phyloP scores from a whole-genome alignment of 208 protist genomes.

The Trypanosoma caninum region DNA sequence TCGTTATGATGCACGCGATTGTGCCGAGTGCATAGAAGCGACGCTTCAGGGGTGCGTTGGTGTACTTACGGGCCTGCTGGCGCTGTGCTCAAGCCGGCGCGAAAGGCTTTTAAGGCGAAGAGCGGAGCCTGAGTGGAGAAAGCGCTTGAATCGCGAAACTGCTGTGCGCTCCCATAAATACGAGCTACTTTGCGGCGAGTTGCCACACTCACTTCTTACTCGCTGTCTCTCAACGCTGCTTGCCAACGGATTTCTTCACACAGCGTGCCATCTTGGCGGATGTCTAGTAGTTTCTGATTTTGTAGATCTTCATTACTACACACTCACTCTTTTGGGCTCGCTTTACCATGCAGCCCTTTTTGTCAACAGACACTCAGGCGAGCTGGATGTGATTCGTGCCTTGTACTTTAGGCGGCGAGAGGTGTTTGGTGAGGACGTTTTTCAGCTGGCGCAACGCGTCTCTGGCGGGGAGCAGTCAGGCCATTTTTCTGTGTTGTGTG shows the following conservation, averaged over 20 bases:
- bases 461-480: neutral
- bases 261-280: conserved; percentile 31
- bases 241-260: conserved; percentile 37
- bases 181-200: conserved; percentile 58
- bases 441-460: neutral
- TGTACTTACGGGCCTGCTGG: conserved; percentile 23
- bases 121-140: conserved; percentile 51
- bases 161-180: conserved; percentile 78
- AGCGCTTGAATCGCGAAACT: conserved; percentile 32
- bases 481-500: neutral
- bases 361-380: conserved; percentile 3
- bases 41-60: conserved; percentile 34
- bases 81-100: conserved; percentile 12
- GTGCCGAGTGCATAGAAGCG: conserved; percentile 21
- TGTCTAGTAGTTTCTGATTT: conserved; percentile 42
- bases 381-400: conserved; percentile 14
- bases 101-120: conserved; percentile 25
- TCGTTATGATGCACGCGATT: neutral
- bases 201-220: conserved; percentile 52
- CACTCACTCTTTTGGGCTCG: conserved; percentile 49
- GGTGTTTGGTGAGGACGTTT: conserved; percentile 40
- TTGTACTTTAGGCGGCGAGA: conserved; percentile 32
- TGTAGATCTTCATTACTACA: conserved; percentile 68
- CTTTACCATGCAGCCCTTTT: conserved; percentile 52
- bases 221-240: conserved; percentile 44